These are phyloP conservation scores for Penicillium angulare DNA, from an alignment of 495 filamentous ascomycete species.

Conservation along the genomic window DNA sequence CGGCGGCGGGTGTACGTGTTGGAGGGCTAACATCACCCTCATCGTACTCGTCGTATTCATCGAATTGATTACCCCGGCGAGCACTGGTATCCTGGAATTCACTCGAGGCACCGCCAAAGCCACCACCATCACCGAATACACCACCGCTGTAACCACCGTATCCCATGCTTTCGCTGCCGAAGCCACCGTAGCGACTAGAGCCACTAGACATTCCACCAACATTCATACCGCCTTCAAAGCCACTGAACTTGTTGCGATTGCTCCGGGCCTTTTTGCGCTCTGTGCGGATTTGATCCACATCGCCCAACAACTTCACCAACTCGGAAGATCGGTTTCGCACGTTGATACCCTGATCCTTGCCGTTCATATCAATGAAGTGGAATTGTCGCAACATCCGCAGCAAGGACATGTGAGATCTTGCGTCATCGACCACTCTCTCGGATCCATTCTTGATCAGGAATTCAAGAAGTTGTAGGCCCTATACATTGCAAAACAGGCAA, in stretches of 20 bases:
- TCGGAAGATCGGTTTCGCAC: conserved; percentile 96
- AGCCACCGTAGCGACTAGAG: conserved; percentile 77
- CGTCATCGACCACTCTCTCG: conserved; percentile 96
- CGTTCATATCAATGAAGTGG: conserved; percentile 93
- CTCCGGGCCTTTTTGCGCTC: conserved; percentile 92
- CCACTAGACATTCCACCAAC: conserved; percentile 55
- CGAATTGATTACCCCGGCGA: conserved; percentile 72
- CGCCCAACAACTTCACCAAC: conserved; percentile 84
- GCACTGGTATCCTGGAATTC: conserved; percentile 60
- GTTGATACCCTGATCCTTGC: conserved; percentile 97
- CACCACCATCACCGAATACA: conserved; percentile 74
- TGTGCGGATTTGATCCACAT: conserved; percentile 87
- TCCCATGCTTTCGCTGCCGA: conserved; percentile 70
- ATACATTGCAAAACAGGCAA: conserved; percentile 1
- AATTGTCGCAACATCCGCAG: conserved; percentile 99
- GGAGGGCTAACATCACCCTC: conserved; percentile 60
- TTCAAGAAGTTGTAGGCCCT: conserved; percentile 91
- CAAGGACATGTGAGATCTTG: conserved; percentile 87
- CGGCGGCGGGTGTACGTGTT: conserved; percentile 44
- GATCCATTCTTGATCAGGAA: conserved; percentile 98
- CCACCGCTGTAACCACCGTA: conserved; percentile 84
- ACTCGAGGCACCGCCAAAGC: conserved; percentile 22
- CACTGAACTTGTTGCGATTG: conserved; percentile 91
- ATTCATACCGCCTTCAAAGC: conserved; percentile 78
- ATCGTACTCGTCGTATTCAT: conserved; percentile 96